Percentiles rank a stretch among this genome's conserved stretches.
phyloP scores from a whole-genome alignment of 1,139 yeast species.

The Sugiyamaella grinbergsii region DNA sequence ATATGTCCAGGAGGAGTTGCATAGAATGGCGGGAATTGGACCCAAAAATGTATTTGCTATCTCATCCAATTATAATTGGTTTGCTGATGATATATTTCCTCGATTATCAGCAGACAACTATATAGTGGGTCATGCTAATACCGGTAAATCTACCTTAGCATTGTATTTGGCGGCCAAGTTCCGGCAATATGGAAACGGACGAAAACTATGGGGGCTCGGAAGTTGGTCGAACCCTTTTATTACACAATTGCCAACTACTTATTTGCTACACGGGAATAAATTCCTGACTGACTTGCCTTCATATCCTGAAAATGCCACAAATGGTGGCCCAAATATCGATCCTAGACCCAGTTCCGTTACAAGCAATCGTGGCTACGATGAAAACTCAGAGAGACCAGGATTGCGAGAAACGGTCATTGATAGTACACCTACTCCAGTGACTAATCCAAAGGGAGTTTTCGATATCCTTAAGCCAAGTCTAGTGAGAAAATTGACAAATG shows the following conservation, averaged over 20 bases:
- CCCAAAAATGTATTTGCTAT: conserved; percentile 52
- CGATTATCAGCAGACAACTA: conserved; percentile 52
- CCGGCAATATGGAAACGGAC: conserved; percentile 15
- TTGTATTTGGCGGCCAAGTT: conserved; percentile 23
- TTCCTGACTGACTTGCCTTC: conserved; percentile 33
- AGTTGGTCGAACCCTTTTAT: conserved; percentile 30
- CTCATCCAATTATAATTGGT: conserved; percentile 59
- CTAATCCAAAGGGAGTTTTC: conserved; percentile 24
- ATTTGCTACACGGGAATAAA: conserved; percentile 27
- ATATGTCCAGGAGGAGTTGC: conserved; percentile 52
- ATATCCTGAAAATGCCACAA: conserved; percentile 26
- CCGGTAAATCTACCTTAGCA: conserved; percentile 70
- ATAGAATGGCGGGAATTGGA: conserved; percentile 43
- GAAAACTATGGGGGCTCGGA: conserved; percentile 16
- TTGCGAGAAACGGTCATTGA: neutral
- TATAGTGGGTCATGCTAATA: conserved; percentile 70
- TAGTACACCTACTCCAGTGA: conserved; percentile 5
- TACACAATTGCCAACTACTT: conserved; percentile 30
- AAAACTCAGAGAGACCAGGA: neutral
- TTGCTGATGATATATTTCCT: conserved; percentile 44
- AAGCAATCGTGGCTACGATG: neutral
- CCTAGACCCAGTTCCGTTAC: neutral
- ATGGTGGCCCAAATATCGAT: neutral
- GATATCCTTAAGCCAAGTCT: conserved; percentile 25
- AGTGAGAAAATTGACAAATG: conserved; percentile 30